Base-by-base conservation (phyloP, 2,329 filamentous ascomycete genomes). In the Colletotrichum sp. region DNA sequence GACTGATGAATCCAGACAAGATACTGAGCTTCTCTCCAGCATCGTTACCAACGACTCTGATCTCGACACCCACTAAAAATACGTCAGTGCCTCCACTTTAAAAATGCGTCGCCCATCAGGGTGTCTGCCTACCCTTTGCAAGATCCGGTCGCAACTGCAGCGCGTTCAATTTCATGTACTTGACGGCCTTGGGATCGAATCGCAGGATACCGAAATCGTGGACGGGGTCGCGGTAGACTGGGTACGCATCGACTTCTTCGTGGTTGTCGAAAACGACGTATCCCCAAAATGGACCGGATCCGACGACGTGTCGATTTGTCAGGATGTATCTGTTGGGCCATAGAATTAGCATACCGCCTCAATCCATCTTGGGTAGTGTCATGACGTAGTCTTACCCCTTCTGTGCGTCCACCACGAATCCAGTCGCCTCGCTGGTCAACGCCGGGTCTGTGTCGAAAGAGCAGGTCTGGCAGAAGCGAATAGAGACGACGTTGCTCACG, bases 231-330 rank as follows among this genome's bases (percentile, higher is more conserved):
- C 97, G 95, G 87, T 99, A 99, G 66, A 99, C 96, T 10, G 97
- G 97, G 82, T 96, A 95, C 64, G 98, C 96, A 84, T 99, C 97
- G 80, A 97, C 97, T 88, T 98, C 91, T 79, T 99, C 97, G 85
- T 99, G 97, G 83, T 99, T 99, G 85, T 99, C 98, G 84, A 99
- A 99, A 80, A 99, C 96, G 83, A 95, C 96, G 87, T 98, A 98
- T 64, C 97, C 97, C 94, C 96, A 99, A 86, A 99, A 99, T 2
- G 97, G 97, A 1, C 97, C 97, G 1, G 97, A 91, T 78, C 97
- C 96, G 57, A 99, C 97, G 36, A 99, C 97, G 87, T 99, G 97
- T 75, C 95, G 92, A 84, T 97, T 97, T 13, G 95, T 97, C 84
- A 97, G 86, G 80, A 97, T 96, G 83, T 96, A 96, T 80, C 90